Evolutionary conservation across 345 rosid species (phyloP).

Genomic region (Aquilaria sinensis): DNA sequence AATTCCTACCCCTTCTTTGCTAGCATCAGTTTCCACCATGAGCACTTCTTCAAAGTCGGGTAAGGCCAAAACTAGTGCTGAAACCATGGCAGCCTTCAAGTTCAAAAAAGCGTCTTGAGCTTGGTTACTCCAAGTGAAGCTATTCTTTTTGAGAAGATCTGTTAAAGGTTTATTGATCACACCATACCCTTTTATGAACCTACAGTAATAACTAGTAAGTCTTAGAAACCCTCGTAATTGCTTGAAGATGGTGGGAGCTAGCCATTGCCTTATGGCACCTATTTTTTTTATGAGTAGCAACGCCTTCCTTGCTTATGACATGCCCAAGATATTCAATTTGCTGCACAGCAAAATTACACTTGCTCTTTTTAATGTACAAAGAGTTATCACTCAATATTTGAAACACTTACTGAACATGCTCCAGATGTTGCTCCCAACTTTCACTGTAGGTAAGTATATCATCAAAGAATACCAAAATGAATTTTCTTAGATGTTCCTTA

Average conservation of each 20-base stretch:
- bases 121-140: background rate
- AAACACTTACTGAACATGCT: background rate
- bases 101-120: background rate
- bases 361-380: background rate
- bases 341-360: background rate
- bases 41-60: background rate
- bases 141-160: background rate
- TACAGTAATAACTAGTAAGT: background rate
- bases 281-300: background rate
- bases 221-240: background rate
- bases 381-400: background rate
- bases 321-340: constrained; percentile 1
- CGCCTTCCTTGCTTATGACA: background rate
- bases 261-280: background rate
- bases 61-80: background rate
- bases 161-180: background rate
- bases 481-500: background rate
- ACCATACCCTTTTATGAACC: background rate
- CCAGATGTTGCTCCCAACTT: background rate
- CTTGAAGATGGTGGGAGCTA: background rate
- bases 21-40: background rate
- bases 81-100: background rate
- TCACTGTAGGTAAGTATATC: background rate
- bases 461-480: background rate
- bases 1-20: background rate